Conservation (phyloP, 2,329 filamentous ascomycete genomes). For the Fusarium bactridioides region DNA sequence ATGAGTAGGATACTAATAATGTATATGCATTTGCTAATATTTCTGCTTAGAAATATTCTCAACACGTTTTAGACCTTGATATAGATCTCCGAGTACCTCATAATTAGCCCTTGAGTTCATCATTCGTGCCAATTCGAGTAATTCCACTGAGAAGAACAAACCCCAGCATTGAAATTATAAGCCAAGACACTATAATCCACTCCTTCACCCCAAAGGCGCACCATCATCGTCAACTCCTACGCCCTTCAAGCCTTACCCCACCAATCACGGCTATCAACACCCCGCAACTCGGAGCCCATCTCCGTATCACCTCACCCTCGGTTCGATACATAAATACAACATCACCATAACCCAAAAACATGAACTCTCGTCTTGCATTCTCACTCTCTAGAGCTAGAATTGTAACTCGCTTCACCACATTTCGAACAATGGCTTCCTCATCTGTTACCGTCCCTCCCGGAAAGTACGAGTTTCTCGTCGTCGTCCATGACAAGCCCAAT, state of each 20-base stretch:
- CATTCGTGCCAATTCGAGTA: background rate
- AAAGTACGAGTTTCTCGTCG: slow-evolving; percentile 72
- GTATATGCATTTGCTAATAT: too few species aligned
- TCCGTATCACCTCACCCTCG: background rate
- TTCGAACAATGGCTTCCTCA: slow-evolving; percentile 41
- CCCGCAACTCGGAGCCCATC: slow-evolving; percentile 13
- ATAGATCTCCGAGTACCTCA: too few species aligned
- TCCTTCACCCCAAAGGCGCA: slow-evolving; percentile 13
- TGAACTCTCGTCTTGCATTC: slow-evolving; percentile 25
- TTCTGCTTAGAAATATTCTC: background rate
- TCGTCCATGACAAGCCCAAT: slow-evolving; percentile 72
- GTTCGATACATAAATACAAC: slow-evolving; percentile 8
- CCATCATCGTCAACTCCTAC: background rate
- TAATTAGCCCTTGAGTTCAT: background rate
- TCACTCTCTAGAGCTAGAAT: slow-evolving; percentile 10
- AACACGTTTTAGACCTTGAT: too few species aligned
- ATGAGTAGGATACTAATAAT: background rate
- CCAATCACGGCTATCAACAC: slow-evolving; percentile 4
- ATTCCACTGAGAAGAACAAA: background rate
- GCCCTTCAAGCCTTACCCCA: slow-evolving; percentile 26
- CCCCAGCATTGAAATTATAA: background rate
- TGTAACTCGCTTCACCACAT: background rate
- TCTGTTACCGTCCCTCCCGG: slow-evolving; percentile 36
- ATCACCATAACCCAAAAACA: background rate
- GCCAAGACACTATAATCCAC: background rate